Percentiles rank a stretch among this genome's conserved stretches.
These are phyloP conservation scores for Inonotus obliquus DNA, from an alignment of 1,284 basidiomycete species.

Conservation along the genomic window DNA sequence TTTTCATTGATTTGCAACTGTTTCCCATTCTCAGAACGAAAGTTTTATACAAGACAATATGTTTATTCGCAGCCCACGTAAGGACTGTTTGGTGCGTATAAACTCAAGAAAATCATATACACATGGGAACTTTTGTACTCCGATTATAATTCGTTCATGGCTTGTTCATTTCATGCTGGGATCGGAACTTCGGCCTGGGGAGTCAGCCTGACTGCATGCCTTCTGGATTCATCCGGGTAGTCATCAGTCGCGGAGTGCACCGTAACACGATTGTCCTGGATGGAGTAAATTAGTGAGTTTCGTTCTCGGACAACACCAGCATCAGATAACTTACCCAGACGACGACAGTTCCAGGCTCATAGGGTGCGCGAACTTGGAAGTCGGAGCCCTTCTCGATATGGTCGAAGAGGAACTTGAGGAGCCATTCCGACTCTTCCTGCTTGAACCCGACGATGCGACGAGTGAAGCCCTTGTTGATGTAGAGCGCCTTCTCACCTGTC, in stretches of 20 bases:
- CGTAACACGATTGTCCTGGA: constrained; percentile 52
- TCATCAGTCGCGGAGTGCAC: constrained; percentile 45
- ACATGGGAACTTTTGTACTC: not conserved
- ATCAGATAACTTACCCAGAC: constrained; percentile 36
- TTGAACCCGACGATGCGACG: constrained; percentile 64
- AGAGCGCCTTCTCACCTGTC: constrained; percentile 63
- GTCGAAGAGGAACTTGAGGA: constrained; percentile 56
- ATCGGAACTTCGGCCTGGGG: constrained; percentile 51
- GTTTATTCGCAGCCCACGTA: too few relatives aligned
- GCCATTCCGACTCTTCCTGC: constrained; percentile 60
- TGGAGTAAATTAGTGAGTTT: not conserved
- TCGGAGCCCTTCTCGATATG: constrained; percentile 47
- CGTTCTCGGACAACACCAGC: not conserved
- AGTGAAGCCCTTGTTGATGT: constrained; percentile 60
- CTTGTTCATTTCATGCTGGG: constrained; percentile 27
- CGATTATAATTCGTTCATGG: not conserved
- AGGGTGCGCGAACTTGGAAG: constrained; percentile 41
- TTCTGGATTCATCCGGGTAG: constrained; percentile 36
- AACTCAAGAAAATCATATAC: too few relatives aligned
- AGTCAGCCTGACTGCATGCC: constrained; percentile 49
- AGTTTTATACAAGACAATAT: too few relatives aligned
- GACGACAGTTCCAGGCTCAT: constrained; percentile 43
- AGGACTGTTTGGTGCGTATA: not conserved
- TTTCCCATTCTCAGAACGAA: not conserved
- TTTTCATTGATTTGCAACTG: too few relatives aligned